These are phyloP conservation scores for Apiospora saccharicola DNA, from an alignment of 2,329 filamentous ascomycete genomes.

Conservation along the genomic window DNA sequence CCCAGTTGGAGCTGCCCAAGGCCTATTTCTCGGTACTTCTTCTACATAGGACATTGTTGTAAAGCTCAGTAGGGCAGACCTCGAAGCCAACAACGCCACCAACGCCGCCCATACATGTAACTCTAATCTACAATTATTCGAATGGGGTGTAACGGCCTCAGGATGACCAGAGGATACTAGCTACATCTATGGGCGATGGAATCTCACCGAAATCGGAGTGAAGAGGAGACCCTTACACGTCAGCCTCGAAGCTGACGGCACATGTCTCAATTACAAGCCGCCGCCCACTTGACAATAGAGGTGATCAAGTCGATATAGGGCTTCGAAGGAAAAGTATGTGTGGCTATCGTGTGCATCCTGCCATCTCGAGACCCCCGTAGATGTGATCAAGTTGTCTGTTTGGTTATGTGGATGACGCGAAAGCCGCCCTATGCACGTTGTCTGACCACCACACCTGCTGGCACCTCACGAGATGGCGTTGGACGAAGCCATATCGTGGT, in stretches of 20 bases:
- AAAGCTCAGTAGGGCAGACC: not conserved
- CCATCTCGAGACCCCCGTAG: not conserved
- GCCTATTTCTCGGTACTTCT: not conserved
- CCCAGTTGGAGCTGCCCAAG: not conserved
- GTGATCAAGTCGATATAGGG: not conserved
- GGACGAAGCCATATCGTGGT: not conserved
- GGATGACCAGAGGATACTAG: not conserved
- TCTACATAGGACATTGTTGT: not conserved
- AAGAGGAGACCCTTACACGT: not conserved
- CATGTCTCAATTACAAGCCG: not conserved
- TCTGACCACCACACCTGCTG: not conserved
- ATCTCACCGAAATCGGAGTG: not conserved
- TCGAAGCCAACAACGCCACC: not conserved
- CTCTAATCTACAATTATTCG: not conserved
- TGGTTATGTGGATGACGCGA: not conserved
- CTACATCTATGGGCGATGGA: not conserved
- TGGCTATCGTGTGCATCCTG: not conserved
- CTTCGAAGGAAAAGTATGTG: no score
- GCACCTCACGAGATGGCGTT: not conserved
- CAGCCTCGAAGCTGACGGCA: not conserved
- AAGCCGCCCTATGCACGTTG: not conserved
- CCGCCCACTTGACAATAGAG: not conserved
- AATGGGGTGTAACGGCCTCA: not conserved
- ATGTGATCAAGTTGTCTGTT: not conserved
- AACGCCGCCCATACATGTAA: not conserved